Evolutionary conservation across 1,284 basidiomycete species (phyloP).

Genomic region (Papiliotrema fonsecae): DNA sequence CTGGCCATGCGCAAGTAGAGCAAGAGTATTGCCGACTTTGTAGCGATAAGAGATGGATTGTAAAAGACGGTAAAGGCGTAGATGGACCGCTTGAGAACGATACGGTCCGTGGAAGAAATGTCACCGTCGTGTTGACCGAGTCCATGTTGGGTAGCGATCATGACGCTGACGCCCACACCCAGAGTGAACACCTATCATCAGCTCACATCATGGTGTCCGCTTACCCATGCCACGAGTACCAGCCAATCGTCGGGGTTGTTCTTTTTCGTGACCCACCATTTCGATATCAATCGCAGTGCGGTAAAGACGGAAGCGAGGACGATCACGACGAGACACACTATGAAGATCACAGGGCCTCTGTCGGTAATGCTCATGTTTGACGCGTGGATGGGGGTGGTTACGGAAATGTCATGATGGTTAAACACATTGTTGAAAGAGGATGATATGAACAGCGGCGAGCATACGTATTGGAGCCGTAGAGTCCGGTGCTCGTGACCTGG

Average conservation of each 20-base stretch:
- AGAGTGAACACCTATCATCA: constrained; percentile 31
- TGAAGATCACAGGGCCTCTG: constrained; percentile 33
- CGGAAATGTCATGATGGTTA: neutral
- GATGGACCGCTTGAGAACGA: constrained; percentile 24
- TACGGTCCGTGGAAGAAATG: constrained; percentile 17
- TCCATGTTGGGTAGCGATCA: constrained; percentile 34
- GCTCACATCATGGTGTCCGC: constrained; percentile 2
- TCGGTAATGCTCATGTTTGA: constrained; percentile 8
- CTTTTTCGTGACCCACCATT: constrained; percentile 38
- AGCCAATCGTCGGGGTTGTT: constrained; percentile 37
- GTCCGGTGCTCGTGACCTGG: too few species aligned
- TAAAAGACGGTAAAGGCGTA: constrained; percentile 46
- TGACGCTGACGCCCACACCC: constrained; percentile 26
- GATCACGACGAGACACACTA: constrained; percentile 31
- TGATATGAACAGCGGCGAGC: too few species aligned
- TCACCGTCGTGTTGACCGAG: constrained; percentile 36
- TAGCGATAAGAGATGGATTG: constrained; percentile 42
- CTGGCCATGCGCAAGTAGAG: constrained; percentile 47
- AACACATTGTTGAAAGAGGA: constrained; percentile 4
- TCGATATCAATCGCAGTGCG: constrained; percentile 36
- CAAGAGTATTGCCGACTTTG: constrained; percentile 43
- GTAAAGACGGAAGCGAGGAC: constrained; percentile 38
- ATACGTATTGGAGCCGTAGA: too few species aligned
- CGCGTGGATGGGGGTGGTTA: neutral
- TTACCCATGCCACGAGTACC: constrained; percentile 42